These are phyloP conservation scores for Xylaria sp. DNA, from an alignment of 2,329 filamentous ascomycete genomes.

Conservation along the genomic window DNA sequence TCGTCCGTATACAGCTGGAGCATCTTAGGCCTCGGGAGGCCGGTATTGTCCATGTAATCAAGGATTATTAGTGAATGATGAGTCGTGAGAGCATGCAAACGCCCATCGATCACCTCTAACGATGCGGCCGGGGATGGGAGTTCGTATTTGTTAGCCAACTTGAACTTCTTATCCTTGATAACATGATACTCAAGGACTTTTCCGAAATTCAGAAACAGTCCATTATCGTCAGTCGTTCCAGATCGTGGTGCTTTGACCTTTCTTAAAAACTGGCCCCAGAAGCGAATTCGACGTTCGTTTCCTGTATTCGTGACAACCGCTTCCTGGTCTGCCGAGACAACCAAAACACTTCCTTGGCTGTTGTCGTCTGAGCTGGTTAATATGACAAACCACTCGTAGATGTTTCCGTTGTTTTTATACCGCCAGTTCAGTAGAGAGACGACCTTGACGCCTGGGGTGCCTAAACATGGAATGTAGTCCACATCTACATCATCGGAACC, in stretches of 20 bases:
- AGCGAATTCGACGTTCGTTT: constrained; percentile 56
- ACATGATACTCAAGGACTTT: constrained; percentile 66
- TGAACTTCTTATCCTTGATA: constrained; percentile 67
- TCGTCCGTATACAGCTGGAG: constrained; percentile 59
- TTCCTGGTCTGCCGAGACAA: constrained; percentile 62
- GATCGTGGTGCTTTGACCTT: constrained; percentile 66
- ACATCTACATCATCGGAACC: constrained; percentile 49
- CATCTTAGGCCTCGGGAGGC: constrained; percentile 52
- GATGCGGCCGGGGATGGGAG: constrained; percentile 65
- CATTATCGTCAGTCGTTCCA: constrained; percentile 64
- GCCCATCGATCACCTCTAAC: constrained; percentile 60
- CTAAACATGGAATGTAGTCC: constrained; percentile 66
- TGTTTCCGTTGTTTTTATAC: constrained; percentile 65
- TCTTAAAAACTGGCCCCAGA: constrained; percentile 61
- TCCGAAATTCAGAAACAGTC: constrained; percentile 67
- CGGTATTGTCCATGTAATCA: constrained; percentile 55
- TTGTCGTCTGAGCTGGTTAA: constrained; percentile 56
- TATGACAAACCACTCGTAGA: constrained; percentile 72
- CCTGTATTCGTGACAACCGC: constrained; percentile 41
- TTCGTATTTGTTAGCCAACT: constrained; percentile 57
- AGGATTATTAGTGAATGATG: constrained; percentile 68
- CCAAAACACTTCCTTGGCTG: constrained; percentile 63
- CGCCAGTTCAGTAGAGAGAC: constrained; percentile 73
- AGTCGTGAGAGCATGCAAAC: constrained; percentile 63
- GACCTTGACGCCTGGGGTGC: constrained; percentile 67